Conservation (phyloP, 495 filamentous ascomycete species). For the Hypoxylon fuscum region DNA sequence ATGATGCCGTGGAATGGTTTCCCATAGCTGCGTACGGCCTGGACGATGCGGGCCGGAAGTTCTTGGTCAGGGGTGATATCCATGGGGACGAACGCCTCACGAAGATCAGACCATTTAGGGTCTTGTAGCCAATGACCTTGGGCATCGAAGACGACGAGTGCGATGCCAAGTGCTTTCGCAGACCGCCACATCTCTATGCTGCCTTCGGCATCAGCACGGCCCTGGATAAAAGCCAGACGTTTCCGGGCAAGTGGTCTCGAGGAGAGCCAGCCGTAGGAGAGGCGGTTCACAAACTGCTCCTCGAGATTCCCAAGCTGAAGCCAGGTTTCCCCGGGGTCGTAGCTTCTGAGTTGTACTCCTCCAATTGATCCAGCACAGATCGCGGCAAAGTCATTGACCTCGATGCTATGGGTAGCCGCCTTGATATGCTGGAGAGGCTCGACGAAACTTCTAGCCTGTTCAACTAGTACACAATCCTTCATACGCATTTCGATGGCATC, state of each 20-base stretch:
- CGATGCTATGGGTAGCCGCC: neutral
- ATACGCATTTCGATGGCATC: neutral
- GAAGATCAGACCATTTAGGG: constrained; percentile 20
- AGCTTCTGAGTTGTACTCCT: neutral
- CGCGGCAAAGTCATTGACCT: neutral
- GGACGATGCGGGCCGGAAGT: constrained; percentile 29
- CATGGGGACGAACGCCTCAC: constrained; percentile 44
- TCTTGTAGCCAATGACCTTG: constrained; percentile 50
- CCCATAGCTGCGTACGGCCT: constrained; percentile 25
- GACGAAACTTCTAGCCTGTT: neutral
- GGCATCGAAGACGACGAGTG: constrained; percentile 46
- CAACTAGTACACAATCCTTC: neutral
- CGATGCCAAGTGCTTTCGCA: constrained; percentile 41
- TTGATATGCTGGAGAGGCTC: neutral
- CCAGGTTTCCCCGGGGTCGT: neutral
- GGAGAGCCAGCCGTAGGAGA: neutral
- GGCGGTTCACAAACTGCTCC: neutral
- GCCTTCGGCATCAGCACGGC: neutral
- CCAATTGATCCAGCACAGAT: neutral
- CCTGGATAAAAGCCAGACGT: neutral
- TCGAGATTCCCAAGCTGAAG: neutral
- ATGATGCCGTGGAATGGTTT: constrained; percentile 38
- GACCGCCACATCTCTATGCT: neutral
- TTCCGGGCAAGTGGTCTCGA: neutral
- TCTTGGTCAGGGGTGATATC: constrained; percentile 34